Evolutionary conservation across 495 filamentous ascomycete species (phyloP), one percentile per base, ranked within the genome.

Genomic region (Jackrogersella multiformis): DNA sequence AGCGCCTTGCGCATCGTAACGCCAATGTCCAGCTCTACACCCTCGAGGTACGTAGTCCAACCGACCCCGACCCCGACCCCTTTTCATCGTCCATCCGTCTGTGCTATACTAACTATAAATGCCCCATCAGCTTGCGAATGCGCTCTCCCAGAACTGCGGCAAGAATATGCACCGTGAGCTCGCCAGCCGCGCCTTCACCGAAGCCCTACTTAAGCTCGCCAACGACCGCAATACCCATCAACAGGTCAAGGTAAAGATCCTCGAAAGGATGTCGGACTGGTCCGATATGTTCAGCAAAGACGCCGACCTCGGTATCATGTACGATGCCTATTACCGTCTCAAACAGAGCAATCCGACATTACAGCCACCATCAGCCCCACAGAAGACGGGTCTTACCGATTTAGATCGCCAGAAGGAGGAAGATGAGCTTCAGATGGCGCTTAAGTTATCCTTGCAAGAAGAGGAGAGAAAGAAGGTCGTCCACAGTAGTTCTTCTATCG

Each of bases 1-100:
- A 97, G 80, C 85, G 95, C 61, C 83, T 99, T 66, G 96, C 95
- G 57, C 94, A 99, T 79, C 88, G 95, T 63, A 99, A 99, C 79
- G 95, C 95, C 58, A 98, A 99, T 79, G 95, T 99, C n/a, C 95
- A 99, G 80, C 84, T 99, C 30, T 99, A 99, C 75, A 98, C 95
- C 16, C 84, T 99, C 59, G 95, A 99, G 85, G 93, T 95, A 70
- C 45, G 84, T 73, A 42, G 26, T 32, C 42, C 39, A 13, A 35
- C 18, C 12, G 10, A 26, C 2, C n/a, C n/a, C n/a, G n/a, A n/a
- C n/a, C n/a, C n/a, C n/a, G n/a, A 4, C 42, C 0, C 24, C 5
- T 20, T 20, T n/a, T 20, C 5, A 15, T 34, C 35, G 13, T 46
- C 13, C 15, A 4, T 44, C 10, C 45, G 15, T 21, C 2, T 39